These are phyloP conservation scores for Fusarium sp. DNA, from an alignment of 2,329 filamentous ascomycete genomes.

Conservation along the genomic window DNA sequence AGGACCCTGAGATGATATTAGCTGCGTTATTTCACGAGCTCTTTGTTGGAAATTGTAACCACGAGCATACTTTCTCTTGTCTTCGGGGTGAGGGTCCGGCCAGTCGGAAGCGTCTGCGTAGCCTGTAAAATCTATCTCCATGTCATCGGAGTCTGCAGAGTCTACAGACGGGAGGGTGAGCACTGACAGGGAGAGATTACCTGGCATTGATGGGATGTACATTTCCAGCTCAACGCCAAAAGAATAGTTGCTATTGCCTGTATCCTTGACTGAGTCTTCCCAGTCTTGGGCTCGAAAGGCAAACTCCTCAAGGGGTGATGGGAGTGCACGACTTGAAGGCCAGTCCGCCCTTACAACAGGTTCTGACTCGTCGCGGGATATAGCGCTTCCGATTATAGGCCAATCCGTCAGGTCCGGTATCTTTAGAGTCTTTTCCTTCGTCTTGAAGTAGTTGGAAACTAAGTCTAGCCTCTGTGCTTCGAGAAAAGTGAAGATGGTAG, in stretches of 20 bases:
- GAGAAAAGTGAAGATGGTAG: constrained; percentile 16
- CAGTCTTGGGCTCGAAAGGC: background rate
- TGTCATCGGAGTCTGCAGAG: background rate
- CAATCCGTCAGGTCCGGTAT: constrained; percentile 26
- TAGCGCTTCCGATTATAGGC: background rate
- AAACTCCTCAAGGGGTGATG: background rate
- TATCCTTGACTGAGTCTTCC: background rate
- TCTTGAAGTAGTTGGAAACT: constrained; percentile 6
- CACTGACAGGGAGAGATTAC: background rate
- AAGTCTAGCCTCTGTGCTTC: background rate
- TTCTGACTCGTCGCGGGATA: constrained; percentile 7
- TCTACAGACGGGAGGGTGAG: background rate
- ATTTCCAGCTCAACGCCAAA: constrained; percentile 45
- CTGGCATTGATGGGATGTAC: constrained; percentile 10
- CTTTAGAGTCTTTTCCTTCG: background rate
- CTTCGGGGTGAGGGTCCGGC: constrained; percentile 17
- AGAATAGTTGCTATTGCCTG: constrained; percentile 24
- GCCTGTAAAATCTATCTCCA: too few species aligned
- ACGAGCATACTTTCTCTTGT: constrained; percentile 16
- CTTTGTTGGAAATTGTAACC: background rate
- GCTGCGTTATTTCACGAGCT: background rate
- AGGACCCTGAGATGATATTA: background rate
- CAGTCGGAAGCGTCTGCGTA: background rate
- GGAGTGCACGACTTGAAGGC: background rate
- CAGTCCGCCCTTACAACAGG: background rate